Percentiles rank a stretch among this genome's conserved stretches.
Evolutionary conservation across 2,329 filamentous ascomycete species (phyloP).

Genomic region (Colletotrichum lupini): DNA sequence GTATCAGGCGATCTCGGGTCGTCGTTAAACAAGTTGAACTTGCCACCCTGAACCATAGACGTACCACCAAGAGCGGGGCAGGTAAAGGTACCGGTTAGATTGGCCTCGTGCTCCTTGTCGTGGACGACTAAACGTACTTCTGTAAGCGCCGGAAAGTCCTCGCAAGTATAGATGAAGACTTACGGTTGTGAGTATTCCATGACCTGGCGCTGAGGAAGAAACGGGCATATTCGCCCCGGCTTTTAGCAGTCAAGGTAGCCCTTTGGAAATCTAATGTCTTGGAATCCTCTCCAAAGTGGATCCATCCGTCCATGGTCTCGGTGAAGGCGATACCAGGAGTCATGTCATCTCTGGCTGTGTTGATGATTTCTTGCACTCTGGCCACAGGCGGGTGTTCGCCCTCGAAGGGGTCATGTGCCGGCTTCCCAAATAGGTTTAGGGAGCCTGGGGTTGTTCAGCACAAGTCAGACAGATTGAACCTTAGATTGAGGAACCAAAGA

Average conservation of each 20-base stretch:
- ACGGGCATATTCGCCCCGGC: slow-evolving; percentile 63
- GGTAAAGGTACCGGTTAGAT: slow-evolving; percentile 69
- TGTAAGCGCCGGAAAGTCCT: slow-evolving; percentile 30
- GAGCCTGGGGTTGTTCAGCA: slow-evolving; percentile 40
- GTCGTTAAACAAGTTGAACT: slow-evolving; percentile 68
- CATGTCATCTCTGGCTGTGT: slow-evolving; percentile 53
- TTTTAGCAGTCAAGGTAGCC: slow-evolving; percentile 62
- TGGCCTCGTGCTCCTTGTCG: slow-evolving; percentile 60
- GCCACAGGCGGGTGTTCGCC: slow-evolving; percentile 46
- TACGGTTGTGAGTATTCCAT: slow-evolving; percentile 56
- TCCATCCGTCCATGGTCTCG: slow-evolving; percentile 72
- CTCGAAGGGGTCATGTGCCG: slow-evolving; percentile 42
- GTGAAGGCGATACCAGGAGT: slow-evolving; percentile 68
- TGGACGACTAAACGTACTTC: slow-evolving; percentile 49
- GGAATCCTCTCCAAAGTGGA: slow-evolving; percentile 59
- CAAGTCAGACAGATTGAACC: too few species aligned
- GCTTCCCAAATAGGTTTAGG: slow-evolving; percentile 67
- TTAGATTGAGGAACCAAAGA: too few species aligned
- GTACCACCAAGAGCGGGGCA: slow-evolving; percentile 66
- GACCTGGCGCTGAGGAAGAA: slow-evolving; percentile 69
- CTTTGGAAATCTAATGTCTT: slow-evolving; percentile 62
- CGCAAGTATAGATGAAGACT: not conserved
- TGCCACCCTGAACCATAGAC: slow-evolving; percentile 68
- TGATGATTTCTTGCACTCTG: slow-evolving; percentile 51
- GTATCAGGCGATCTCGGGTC: slow-evolving; percentile 66